A percentile compares a stretch with the other conserved stretches of the same genome.
Evolutionary conservation across 2,329 filamentous ascomycete genomes (phyloP).

Genomic region (Verticillium albo-atrum): DNA sequence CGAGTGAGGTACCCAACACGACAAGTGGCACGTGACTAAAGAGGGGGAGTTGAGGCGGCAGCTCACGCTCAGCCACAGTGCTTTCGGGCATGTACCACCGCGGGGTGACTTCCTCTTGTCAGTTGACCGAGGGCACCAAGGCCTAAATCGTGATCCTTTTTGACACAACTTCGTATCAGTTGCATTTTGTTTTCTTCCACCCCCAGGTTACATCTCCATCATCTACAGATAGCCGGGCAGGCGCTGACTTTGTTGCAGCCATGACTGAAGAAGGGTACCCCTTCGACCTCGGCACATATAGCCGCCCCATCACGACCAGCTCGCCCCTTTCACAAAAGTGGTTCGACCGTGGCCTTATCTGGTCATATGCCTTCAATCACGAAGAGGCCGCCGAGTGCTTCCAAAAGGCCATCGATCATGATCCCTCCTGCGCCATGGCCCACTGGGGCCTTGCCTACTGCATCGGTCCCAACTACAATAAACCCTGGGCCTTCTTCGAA

Average conservation of each 20-base stretch:
- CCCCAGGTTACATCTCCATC: background rate
- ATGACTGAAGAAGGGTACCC: conserved; percentile 33
- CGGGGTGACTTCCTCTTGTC: too few species aligned
- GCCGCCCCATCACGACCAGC: conserved; percentile 49
- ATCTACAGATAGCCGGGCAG: background rate
- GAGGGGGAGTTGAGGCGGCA: too few species aligned
- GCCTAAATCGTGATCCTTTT: background rate
- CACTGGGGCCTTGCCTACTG: conserved; percentile 69
- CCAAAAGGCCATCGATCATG: conserved; percentile 49
- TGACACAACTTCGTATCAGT: too few species aligned
- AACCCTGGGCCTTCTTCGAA: conserved; percentile 71
- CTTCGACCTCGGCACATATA: conserved; percentile 59
- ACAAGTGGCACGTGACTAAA: too few species aligned
- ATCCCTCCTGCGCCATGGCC: conserved; percentile 55
- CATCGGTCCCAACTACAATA: conserved; percentile 72
- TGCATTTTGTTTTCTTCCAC: background rate
- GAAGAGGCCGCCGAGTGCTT: conserved; percentile 66
- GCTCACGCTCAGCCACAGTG: too few species aligned
- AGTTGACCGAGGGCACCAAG: too few species aligned
- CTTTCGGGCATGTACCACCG: too few species aligned
- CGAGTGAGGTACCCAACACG: too few species aligned
- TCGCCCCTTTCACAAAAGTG: conserved; percentile 53
- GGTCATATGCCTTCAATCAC: conserved; percentile 74
- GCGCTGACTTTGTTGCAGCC: background rate
- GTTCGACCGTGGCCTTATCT: conserved; percentile 70